Base-by-base conservation (phyloP, 1,284 basidiomycete species). In the Megacollybia platyphylla region DNA sequence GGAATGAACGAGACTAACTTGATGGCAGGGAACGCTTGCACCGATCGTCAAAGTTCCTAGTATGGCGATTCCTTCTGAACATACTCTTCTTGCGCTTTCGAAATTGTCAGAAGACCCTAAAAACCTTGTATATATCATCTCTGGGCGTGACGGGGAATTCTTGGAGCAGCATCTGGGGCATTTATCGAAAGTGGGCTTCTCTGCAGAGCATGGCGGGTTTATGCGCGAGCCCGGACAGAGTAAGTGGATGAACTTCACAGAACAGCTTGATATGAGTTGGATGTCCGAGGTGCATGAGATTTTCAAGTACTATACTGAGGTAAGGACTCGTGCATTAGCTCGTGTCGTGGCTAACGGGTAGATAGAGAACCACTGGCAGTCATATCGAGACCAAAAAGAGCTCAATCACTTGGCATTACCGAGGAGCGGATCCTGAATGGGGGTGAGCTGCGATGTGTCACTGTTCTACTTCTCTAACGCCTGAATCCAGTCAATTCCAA, bases 341-440 rank as follows among this genome's bases (percentile, higher is more conserved):
- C 43, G 31, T 43, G 39, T 26, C 15, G 32, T 17, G 31, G 8
- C 8, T 10, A 26, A 7, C 27, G 34, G 43, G 44, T 46, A 40
- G 44, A 34, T 48, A 72, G 77, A 68, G 89, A 46, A 98, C 94
- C 49, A 87, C 89, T 15, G 94, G 96, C n/a, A 87, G 85, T 52
- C 84, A 87, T 51, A 91, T 98, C 48, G 94, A 98, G 69, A 71
- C 87, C 59, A 98, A 98, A 76, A 93, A 94, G 73, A 89, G 87
- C 54, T 86, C 85, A 41, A 89, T 97, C 56, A 97, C 93, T 17
- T 98, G 96, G 93, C 96, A 98, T 65, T 97, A 97, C 64, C 78
- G 94, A 31, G 76, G 80, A 40, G 78, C 76, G 27, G 94, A 98
- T 63, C 94, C 94, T 0, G 90, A 96, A 62, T 98, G 91, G 80